Conservation (phyloP, 176 grass and related monocot species). For the Hyparrhenia diplandra region DNA sequence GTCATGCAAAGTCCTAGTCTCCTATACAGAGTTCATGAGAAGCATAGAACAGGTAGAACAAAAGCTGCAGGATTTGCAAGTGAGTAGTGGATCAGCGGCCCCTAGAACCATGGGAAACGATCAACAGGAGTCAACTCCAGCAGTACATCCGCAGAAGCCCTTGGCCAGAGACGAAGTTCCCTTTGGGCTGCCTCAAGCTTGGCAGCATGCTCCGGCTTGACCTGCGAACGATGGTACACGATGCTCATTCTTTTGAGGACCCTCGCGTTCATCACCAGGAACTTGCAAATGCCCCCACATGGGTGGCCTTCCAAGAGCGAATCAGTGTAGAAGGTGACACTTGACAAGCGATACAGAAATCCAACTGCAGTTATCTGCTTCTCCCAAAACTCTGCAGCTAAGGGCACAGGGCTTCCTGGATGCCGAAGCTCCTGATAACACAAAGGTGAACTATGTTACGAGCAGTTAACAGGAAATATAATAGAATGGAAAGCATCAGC, state of each 20-base stretch:
- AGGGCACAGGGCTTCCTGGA: not conserved
- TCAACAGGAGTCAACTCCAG: not conserved
- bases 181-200: not conserved
- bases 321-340: not conserved
- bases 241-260: constrained; percentile 4
- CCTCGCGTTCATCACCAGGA: constrained; percentile 22
- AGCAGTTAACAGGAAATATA: not conserved
- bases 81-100: not conserved
- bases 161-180: not conserved
- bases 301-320: not conserved
- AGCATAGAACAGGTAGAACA: not conserved
- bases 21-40: not conserved
- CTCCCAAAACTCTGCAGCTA: constrained; percentile 6
- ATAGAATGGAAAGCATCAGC: not conserved
- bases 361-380: not conserved
- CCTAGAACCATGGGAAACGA: not conserved
- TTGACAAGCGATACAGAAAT: not conserved
- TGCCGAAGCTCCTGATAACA: not conserved
- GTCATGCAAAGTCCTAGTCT: no score
- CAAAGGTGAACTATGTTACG: not conserved
- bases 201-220: constrained; percentile 1
- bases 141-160: not conserved
- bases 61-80: not conserved
- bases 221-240: not conserved
- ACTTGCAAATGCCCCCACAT: not conserved